Base-by-base conservation (phyloP, 495 filamentous ascomycete genomes). In the Staphylotrichum tortipilum region DNA sequence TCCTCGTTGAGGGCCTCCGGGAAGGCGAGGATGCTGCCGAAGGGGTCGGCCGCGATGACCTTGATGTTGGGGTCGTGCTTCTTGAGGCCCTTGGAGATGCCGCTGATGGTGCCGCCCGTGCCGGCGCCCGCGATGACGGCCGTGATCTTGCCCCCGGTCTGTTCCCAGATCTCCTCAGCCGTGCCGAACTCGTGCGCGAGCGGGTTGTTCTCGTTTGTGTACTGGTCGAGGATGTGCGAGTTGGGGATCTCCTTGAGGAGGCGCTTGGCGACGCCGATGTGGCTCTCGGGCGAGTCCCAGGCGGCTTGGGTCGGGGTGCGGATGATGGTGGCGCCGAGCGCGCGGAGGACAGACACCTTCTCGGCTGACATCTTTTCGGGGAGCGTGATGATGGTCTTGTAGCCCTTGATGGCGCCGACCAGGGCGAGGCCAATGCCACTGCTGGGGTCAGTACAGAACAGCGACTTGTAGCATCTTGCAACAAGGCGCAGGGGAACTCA, bases 301-400 rank as follows among this genome's bases (percentile, higher is more conserved):
- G 92, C 92, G 10, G 92, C 92, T 68, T 94, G 86, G 19, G 94
- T 97, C 22, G 92, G 94, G 1, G 92, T 99, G 41, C 92, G 85
- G 56, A 99, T 95, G 63, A 99, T 97, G 56, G 92, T 95, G 19
- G 92, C 91, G 50, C 92, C 92, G 28, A 99, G 78, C 15, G 92
- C 90, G 39, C 87, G 82, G 22, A 99, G 75, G 10, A 99, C 92
- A 2, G 89, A 81, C 11, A 99, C 94, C 66, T 99, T 99, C 69
- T 99, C 92, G 23, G 88, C 81, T 6, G 89, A 95, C 92, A 99
- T 99, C 75, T 99, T 99, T 72, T 99, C 92, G 31, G 92, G 92
- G 3, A 99, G 80, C 1, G 92, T 99, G 61, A 99, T 99, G 67
- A 99, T 96, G 14, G 88, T 92, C 67, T 91, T 92, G 71, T 99